Evolutionary conservation across 441 rosid genomes (phyloP), one percentile per base, ranked within the genome.

Genomic region (Corymbia citriodora): DNA sequence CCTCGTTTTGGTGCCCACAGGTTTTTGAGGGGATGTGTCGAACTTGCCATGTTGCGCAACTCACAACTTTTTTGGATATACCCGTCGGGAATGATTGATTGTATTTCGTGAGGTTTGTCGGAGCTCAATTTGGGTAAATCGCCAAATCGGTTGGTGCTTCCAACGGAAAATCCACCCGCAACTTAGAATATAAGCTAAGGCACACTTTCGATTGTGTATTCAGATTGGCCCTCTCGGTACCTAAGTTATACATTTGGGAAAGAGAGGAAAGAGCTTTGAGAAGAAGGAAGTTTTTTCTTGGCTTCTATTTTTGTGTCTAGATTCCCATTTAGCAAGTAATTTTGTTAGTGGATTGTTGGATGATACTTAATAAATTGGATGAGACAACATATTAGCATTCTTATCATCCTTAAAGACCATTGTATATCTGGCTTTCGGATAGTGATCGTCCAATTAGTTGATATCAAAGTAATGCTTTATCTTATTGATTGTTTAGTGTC

Each of bases 281-380:
- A 63, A n/a, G 0, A 3, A 13, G 8, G 6, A 13, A 18, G 8
- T 29, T 3, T 13, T 63, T 7, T 63, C 72, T 1, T 0, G 33
- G 36, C 72, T n/a, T 68, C 21, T 31, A 31, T 68, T 31, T 68
- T 68, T 10, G 3, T 68, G 79, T 33, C 45, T 68, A 68, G 36
- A 65, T 65, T 15, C 19, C 36, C n/a, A 65, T 8, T 15, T 15
- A 65, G 0, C 10, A 1, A 3, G 40, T 31, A 31, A 16, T 31
- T 68, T 6, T 9, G 23, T 31, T 8, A 17, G 7, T 68, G 45
- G 23, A 68, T 68, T 68, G 7, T 68, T 3, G 5, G 7, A 2
- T 17, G 45, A 70, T 33, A 31, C 4, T 17, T 3, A 7, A 33
- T 14, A 17, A 9, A 11, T 68, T 68, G 2, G 0, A 68, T 16